Percentiles rank a stretch among this genome's conserved stretches.
These are phyloP conservation scores for Ilex aquifolium DNA, from an alignment of 257 asterid genomes.

Conservation along the genomic window DNA sequence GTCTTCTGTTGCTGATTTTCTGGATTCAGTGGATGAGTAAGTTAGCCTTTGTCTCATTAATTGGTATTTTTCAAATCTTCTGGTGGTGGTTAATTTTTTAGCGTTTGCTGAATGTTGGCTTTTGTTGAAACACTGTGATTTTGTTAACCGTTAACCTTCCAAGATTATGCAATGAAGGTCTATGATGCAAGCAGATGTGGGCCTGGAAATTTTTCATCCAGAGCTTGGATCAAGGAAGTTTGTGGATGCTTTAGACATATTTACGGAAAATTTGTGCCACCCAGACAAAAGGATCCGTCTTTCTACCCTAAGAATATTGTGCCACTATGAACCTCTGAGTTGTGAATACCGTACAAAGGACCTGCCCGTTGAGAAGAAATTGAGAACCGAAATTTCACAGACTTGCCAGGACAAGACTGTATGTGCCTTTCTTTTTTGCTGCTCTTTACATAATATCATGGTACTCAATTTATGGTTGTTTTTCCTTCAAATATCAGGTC, in stretches of 20 bases:
- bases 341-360: conserved; percentile 24
- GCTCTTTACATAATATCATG: conserved; percentile 5
- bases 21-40: conserved; percentile 65
- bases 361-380: conserved; percentile 31
- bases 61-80: background rate
- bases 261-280: conserved; percentile 64
- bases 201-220: conserved; percentile 37
- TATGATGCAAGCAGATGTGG: conserved; percentile 25
- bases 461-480: background rate
- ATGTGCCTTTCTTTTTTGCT: conserved; percentile 14
- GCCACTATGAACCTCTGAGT: conserved; percentile 60
- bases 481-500: conserved; percentile 42
- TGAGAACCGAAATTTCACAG: conserved; percentile 28
- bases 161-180: conserved; percentile 36
- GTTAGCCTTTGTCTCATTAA: conserved; percentile 7
- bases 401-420: conserved; percentile 36
- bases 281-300: conserved; percentile 57
- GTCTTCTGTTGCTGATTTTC: conserved; percentile 68
- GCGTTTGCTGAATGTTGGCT: background rate
- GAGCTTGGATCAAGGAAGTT: conserved; percentile 37
- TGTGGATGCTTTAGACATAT: conserved; percentile 44
- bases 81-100: conserved; percentile 3
- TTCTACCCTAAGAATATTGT: conserved; percentile 71
- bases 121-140: background rate
- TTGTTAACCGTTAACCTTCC: conserved; percentile 17